Base-by-base conservation (phyloP, 345 rosid species). In the Mallotus nudiflorus region DNA sequence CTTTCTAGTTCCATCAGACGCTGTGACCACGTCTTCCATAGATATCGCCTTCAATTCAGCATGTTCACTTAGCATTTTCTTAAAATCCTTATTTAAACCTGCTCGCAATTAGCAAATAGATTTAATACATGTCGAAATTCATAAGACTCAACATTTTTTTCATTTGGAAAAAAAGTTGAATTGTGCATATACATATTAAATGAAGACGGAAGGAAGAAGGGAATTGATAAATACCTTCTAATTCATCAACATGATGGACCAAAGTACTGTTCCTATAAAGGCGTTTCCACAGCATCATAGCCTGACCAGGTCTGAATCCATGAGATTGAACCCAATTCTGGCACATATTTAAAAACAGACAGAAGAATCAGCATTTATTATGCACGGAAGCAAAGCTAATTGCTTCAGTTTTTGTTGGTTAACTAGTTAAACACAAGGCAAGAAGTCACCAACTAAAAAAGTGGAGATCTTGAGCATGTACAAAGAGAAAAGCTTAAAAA, bases 211-310 rank as follows among this genome's bases (percentile, higher is more conserved):
- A 11, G 9, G 1, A 6, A 57, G 14, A 27, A 48, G 16, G 45
- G 16, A 15, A 6, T 3, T 6, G 7, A 51, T 6, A 46, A 62
- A 9, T 61, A 91, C 98, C 98, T 84, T 91, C 81, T 27, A 94
- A 75, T 66, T 88, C 92, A 66, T 90, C 87, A 59, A 69, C 69
- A 70, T 64, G 45, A 44, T 85, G 81, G 1, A 95, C 97, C 95
- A 95, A 94, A 39, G 85, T 81, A 62, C 9, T 42, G 70, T 90
- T 85, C 57, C 88, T 89, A 73, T 94, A 94, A n/a, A 94, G 69
- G 35, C 96, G 88, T 81, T 91, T 94, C 96, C 98, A 90, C 54
- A 94, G 80, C 97, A 91, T 94, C 82, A 94, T 53, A 70, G 98
- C 98, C 76, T 91, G 98, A 48, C 97, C 96, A 1, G 97, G 85